Conservation (phyloP, 768 basidiomycete genomes). For the Solioccasus polychromus region DNA sequence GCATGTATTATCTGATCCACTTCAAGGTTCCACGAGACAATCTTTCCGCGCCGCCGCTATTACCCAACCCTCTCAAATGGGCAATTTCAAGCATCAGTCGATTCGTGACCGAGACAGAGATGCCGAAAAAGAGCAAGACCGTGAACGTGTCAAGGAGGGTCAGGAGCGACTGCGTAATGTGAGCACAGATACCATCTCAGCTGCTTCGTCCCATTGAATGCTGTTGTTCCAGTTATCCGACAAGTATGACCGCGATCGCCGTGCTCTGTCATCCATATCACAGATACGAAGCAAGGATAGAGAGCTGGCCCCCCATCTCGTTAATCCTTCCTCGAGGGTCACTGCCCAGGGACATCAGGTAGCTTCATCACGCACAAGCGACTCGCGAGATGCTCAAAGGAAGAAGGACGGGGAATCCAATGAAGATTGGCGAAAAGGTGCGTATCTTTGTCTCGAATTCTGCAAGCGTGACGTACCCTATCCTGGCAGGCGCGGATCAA, state of each 20-base stretch:
- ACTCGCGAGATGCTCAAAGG: constrained; percentile 57
- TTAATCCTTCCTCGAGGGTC: constrained; percentile 41
- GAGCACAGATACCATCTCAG: constrained; percentile 6
- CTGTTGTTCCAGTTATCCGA: constrained; percentile 65
- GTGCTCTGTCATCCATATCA: constrained; percentile 49
- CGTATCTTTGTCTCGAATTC: constrained; percentile 16
- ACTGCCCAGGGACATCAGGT: constrained; percentile 32
- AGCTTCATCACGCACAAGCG: constrained; percentile 49
- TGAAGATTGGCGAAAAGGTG: constrained; percentile 87
- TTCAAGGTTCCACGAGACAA: constrained; percentile 56
- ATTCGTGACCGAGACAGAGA: constrained; percentile 54
- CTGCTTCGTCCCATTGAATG: constrained; percentile 2
- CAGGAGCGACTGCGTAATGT: constrained; percentile 78
- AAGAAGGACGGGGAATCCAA: constrained; percentile 71
- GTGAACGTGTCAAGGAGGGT: constrained; percentile 71
- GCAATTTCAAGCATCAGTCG: constrained; percentile 88
- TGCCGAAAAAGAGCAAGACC: constrained; percentile 47
- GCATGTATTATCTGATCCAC: constrained; percentile 4
- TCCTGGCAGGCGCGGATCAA: constrained; percentile 43
- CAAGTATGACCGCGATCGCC: constrained; percentile 81
- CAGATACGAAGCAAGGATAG: constrained; percentile 62
- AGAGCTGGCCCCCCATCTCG: constrained; percentile 61
- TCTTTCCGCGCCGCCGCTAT: constrained; percentile 62
- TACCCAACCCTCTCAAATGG: constrained; percentile 88
- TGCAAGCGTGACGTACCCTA: background rate